Conservation (phyloP, 164 flowering plant species). For the Cinnamomum micranthum region DNA sequence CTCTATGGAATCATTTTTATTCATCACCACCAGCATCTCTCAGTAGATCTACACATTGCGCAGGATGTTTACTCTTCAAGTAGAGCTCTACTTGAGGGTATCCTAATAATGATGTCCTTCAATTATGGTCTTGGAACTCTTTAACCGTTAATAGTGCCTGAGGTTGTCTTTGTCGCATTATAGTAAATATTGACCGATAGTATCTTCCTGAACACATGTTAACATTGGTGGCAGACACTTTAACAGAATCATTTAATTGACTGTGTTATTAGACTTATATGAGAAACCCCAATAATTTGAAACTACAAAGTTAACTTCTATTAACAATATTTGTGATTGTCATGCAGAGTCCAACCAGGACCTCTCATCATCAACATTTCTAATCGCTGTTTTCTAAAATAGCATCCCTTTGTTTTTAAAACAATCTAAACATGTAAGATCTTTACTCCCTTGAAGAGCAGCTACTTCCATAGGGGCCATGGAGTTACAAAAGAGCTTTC, state of each 20-base stretch:
- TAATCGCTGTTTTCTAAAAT: background rate
- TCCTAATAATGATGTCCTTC: conserved; percentile 65
- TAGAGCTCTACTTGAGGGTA: conserved; percentile 86
- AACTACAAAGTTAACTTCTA: background rate
- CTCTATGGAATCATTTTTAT: conserved; percentile 31
- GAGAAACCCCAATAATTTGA: background rate
- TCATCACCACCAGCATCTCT: conserved; percentile 54
- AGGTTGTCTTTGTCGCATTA: conserved; percentile 68
- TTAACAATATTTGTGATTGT: background rate
- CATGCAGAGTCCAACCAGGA: background rate
- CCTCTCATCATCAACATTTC: background rate
- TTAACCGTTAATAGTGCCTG: conserved; percentile 53
- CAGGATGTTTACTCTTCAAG: conserved; percentile 61
- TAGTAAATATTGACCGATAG: conserved; percentile 59
- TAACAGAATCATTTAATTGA: background rate
- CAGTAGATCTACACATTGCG: conserved; percentile 44
- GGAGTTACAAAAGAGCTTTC: background rate
- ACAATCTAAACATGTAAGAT: no score
- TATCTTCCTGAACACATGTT: conserved; percentile 60
- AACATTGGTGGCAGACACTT: background rate
- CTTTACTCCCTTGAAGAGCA: no score
- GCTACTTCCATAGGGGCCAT: no score
- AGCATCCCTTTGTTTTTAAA: no score
- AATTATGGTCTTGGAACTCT: conserved; percentile 65
- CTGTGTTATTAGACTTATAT: background rate